Base-by-base conservation (phyloP, 2,329 filamentous ascomycete species). In the Fusarium tanahbumbuense region DNA sequence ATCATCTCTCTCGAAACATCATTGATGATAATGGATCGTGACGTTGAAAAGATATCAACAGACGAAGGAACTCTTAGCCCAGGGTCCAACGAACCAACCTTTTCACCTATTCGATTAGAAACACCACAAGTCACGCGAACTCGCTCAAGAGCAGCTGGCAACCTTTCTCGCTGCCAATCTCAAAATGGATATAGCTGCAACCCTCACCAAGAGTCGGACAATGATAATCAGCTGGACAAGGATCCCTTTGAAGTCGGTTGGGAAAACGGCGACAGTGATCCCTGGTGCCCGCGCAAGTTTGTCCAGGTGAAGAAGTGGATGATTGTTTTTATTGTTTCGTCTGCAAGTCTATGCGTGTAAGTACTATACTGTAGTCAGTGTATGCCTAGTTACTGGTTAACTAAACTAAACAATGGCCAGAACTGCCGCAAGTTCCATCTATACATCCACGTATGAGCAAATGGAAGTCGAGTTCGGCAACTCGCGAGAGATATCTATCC, bases 391-490 rank as follows among this genome's bases (percentile, higher is more conserved):
- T 20, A 34, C 27, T 16, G 37, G 22, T 16, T 44, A 9, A 32
- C 57, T 56, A 12, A 53, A 22, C 13, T n/a, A 27, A 16, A n/a
- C 8, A 10, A 47, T 9, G 18, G n/a, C 34, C 18, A 94, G 92
- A 56, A 97, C 94, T 11, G 93, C 91, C 77, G 89, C 92, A 3
- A 94, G 92, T 49, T 96, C 93, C n/a, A 89, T 97, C 73, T 97
- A 98, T 80, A 95, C 93, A 1, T 88, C 89, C 15, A 96, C 92
- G 0, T 98, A 97, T 78, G 77, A 75, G 20, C 92, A 96, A 79
- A 88, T 97, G 80, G 88, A 91, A 67, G 81, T 84, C 27, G 92
- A 97, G 63, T 97, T 97, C 73, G 81, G 87, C 70, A 87, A 87
- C 73, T 91, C 92, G 0, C 86, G 88, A 59, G 83, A 93, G 52